phyloP scores from a whole-genome alignment of 2,329 filamentous ascomycete genomes.

The Laburnicola sp. region DNA sequence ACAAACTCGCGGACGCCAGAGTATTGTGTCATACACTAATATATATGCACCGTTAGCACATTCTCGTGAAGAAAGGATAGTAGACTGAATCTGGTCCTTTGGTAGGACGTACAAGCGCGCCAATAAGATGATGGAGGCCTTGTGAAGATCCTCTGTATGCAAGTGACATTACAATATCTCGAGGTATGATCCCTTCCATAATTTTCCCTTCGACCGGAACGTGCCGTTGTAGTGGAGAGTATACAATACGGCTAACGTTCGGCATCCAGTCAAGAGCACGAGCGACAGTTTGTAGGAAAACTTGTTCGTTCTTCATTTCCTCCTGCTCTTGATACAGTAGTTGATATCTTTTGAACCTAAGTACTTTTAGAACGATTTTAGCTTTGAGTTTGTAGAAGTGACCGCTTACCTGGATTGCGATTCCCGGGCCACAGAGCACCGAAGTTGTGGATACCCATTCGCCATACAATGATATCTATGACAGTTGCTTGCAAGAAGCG shows the following conservation, averaged over 20 bases:
- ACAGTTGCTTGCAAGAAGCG: too few species aligned
- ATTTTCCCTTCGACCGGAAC: slow-evolving; percentile 26
- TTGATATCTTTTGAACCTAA: slow-evolving; percentile 32
- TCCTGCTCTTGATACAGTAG: slow-evolving; percentile 33
- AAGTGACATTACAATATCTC: not conserved
- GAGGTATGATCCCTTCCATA: slow-evolving; percentile 28
- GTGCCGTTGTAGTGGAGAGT: slow-evolving; percentile 26
- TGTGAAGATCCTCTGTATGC: slow-evolving; percentile 11
- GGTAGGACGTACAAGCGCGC: slow-evolving; percentile 16
- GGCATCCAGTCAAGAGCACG: slow-evolving; percentile 28
- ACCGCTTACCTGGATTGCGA: not conserved
- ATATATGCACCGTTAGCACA: too few species aligned
- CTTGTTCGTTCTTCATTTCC: slow-evolving; percentile 23
- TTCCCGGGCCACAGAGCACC: not conserved
- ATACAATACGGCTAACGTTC: slow-evolving; percentile 30
- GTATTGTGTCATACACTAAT: slow-evolving; percentile 19
- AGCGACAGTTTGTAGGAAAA: slow-evolving; percentile 30
- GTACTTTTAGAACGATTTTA: not conserved
- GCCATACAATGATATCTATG: not conserved
- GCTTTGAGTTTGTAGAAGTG: not conserved
- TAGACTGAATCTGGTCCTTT: too few species aligned
- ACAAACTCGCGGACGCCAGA: slow-evolving; percentile 27
- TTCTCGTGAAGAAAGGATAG: too few species aligned
- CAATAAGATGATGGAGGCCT: slow-evolving; percentile 35
- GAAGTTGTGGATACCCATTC: slow-evolving; percentile 5